Conservation (phyloP, 345 rosid genomes). For the Hirschfeldia incana region DNA sequence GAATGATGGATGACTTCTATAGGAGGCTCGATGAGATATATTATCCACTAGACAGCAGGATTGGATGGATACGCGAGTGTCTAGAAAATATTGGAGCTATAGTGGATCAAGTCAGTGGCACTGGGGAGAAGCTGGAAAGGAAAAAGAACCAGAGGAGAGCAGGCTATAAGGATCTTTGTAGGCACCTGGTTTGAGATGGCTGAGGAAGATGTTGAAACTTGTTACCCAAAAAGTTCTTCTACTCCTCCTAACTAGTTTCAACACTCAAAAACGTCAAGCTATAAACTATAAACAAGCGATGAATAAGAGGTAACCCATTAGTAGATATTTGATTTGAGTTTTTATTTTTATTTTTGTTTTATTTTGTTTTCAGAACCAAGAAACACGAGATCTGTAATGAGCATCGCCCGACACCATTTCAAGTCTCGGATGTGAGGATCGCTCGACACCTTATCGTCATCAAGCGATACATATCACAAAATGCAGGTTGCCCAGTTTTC, state of each 20-base stretch:
- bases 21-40: not conserved
- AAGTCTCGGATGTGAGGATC: no score
- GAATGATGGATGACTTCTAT: not conserved
- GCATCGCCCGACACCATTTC: no score
- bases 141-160: not conserved
- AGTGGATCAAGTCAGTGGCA: not conserved
- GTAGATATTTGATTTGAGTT: no score
- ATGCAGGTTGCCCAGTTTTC: no score
- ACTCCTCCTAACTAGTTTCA: not conserved
- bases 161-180: not conserved
- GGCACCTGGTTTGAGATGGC: not conserved
- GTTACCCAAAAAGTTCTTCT: not conserved
- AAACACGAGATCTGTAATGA: no score
- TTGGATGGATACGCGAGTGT: not conserved
- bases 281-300: no score
- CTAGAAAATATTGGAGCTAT: not conserved
- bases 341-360: no score
- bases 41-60: not conserved
- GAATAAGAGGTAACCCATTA: no score
- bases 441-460: no score
- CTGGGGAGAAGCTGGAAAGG: not conserved
- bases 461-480: no score
- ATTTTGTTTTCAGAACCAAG: no score
- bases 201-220: not conserved
- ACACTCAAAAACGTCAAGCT: no score